These are phyloP conservation scores for Cladosporium oxysporum DNA, from an alignment of 2,329 filamentous ascomycete genomes.

Conservation along the genomic window DNA sequence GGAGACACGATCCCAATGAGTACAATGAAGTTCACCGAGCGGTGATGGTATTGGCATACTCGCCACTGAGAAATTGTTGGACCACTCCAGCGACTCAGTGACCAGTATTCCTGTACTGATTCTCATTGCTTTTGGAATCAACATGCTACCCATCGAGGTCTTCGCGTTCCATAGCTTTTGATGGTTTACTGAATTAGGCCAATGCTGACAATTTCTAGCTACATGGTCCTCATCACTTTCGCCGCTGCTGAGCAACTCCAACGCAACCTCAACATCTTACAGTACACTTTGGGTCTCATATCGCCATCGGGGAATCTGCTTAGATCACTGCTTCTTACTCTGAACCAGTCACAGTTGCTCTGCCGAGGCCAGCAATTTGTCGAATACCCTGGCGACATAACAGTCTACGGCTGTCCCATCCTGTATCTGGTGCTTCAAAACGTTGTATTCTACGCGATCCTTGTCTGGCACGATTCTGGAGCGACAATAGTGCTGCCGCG, in stretches of 20 bases:
- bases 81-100: too few species aligned
- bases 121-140: too few species aligned
- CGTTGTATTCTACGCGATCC: conserved; percentile 66
- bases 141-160: too few species aligned
- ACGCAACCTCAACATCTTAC: conserved; percentile 63
- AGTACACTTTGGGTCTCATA: conserved; percentile 73
- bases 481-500: conserved; percentile 23
- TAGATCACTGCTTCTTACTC: conserved; percentile 71
- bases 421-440: conserved; percentile 76
- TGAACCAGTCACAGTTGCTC: conserved; percentile 81
- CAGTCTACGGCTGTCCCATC: conserved; percentile 78
- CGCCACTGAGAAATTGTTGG: too few species aligned
- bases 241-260: conserved; percentile 70
- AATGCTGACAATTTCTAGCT: conserved; percentile 22
- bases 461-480: conserved; percentile 73
- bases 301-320: conserved; percentile 77
- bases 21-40: too few species aligned
- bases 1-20: too few species aligned
- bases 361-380: conserved; percentile 58
- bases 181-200: not conserved
- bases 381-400: conserved; percentile 67
- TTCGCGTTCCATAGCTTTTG: too few species aligned
- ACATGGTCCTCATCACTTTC: conserved; percentile 60
- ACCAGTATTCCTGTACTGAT: too few species aligned
- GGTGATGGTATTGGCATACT: too few species aligned